Base-by-base conservation (phyloP, 805 yeast species). In the Zygotorulaspora chibaensis region DNA sequence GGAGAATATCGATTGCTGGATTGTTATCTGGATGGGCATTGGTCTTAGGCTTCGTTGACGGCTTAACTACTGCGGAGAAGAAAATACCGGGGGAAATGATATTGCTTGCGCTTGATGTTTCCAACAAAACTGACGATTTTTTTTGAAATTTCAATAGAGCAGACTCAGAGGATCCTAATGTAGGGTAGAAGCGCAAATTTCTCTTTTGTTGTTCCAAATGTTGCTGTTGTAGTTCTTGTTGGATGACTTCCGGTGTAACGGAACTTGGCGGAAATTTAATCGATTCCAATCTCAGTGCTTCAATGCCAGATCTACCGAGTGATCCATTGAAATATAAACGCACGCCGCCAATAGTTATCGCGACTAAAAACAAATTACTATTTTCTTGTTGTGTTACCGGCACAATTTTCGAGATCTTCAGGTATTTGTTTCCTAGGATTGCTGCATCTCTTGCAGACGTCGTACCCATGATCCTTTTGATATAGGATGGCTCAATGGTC, bases 81-180 rank as follows among this genome's bases (percentile, higher is more conserved):
- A 81, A 90, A 3, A 88, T 81, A n/a, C 95, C 96, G 0, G 96
- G 96, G 16, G 95, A 80, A 26, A 87, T 71, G 10, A 90, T 71
- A 27, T 77, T 74, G 20, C 85, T 74, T 9, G 80, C 70, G 34
- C 76, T 70, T 23, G 84, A 74, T 37, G 83, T 77, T 48, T 75
- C 76, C 46, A 83, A 69, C 39, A 88, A 61, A 2, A 73, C 65
- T 6, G 80, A 72, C 0, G 76, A 71, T 53, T 76, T 80, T 52
- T 79, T 80, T 61, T 85, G 72, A 16, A 80, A 75, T 47, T 71
- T 76, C 28, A 77, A 58, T 31, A 56, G 42, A 3, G 61, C 55
- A 3, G 68, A 59, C 45, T 64, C 67, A 4, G 65, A 54, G n/a
- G 55, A 58, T 11, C 54, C 52, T 6, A 63, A 42, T 18, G 55